Conservation (phyloP, 805 yeast genomes). For the Hyphopichia homilentoma region DNA sequence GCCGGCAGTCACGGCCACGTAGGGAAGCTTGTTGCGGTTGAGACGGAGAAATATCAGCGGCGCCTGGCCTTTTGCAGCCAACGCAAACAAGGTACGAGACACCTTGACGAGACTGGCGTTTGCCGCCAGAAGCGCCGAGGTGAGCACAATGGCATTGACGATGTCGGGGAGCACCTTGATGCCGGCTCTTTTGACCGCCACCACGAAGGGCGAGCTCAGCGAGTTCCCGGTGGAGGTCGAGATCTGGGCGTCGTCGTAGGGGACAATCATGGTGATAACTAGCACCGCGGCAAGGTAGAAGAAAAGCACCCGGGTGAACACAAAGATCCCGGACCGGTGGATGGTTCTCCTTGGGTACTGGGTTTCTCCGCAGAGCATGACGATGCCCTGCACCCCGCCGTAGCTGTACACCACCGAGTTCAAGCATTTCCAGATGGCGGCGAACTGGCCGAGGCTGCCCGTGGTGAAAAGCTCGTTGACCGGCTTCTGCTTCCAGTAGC, state of each 20-base stretch:
- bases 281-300: slow-evolving; percentile 28
- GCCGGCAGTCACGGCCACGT: slow-evolving; percentile 19
- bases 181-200: slow-evolving; percentile 31
- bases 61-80: slow-evolving; percentile 36
- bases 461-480: slow-evolving; percentile 21
- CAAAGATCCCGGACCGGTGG: slow-evolving; percentile 24
- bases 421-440: slow-evolving; percentile 28
- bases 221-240: slow-evolving; percentile 26
- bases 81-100: slow-evolving; percentile 31
- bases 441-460: slow-evolving; percentile 17
- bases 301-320: slow-evolving; percentile 24
- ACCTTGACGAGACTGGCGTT: slow-evolving; percentile 25
- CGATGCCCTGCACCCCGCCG: slow-evolving; percentile 28
- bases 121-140: slow-evolving; percentile 39
- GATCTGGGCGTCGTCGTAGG: slow-evolving; percentile 23
- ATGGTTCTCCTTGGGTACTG: slow-evolving; percentile 30
- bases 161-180: slow-evolving; percentile 32
- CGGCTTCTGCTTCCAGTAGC: slow-evolving; percentile 43
- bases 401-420: slow-evolving; percentile 36
- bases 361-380: slow-evolving; percentile 28
- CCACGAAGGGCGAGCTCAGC: slow-evolving; percentile 37
- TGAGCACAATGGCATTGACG: slow-evolving; percentile 36
- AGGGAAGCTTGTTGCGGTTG: slow-evolving; percentile 30
- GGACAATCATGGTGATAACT: slow-evolving; percentile 29
- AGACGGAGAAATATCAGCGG: slow-evolving; percentile 30